phyloP scores from a whole-genome alignment of 1,284 basidiomycete species.

The Chiua sp. region DNA sequence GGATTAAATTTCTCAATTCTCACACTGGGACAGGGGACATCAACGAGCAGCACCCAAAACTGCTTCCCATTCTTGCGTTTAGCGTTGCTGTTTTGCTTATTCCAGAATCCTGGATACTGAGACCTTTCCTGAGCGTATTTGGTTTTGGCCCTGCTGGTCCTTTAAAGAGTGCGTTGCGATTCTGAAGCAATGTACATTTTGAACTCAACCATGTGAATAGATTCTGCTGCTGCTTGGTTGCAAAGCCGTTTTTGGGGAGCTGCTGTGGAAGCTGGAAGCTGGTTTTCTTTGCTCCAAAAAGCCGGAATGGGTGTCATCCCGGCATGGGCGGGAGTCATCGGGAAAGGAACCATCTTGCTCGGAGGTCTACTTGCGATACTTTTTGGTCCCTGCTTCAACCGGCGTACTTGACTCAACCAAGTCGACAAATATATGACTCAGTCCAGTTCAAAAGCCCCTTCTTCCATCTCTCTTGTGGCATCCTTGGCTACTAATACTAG shows the following conservation, averaged over 20 bases:
- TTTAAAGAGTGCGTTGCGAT: not conserved
- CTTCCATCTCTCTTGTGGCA: not conserved
- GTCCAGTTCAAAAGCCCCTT: not conserved
- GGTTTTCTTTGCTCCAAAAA: slow-evolving; percentile 16
- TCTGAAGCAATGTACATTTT: not conserved
- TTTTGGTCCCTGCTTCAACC: not conserved
- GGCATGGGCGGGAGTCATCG: slow-evolving; percentile 1
- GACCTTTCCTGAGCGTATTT: not conserved
- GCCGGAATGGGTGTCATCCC: slow-evolving; percentile 18
- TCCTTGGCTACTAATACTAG: not conserved
- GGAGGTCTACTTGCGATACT: not conserved
- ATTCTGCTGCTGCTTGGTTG: not conserved
- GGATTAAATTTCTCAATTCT: not conserved
- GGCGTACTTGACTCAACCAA: not conserved
- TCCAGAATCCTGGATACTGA: not conserved
- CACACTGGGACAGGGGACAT: not conserved
- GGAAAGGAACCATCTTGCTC: not conserved
- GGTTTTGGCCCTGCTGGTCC: slow-evolving; percentile 2
- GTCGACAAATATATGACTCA: too few species aligned
- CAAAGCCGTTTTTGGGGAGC: not conserved
- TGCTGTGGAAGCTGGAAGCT: not conserved
- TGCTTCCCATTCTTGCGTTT: not conserved
- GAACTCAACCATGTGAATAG: not conserved
- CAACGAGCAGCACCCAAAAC: not conserved
- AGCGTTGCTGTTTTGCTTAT: not conserved